These are phyloP conservation scores for Quercus tomentella DNA, from an alignment of 331 rosid species.

Conservation along the genomic window DNA sequence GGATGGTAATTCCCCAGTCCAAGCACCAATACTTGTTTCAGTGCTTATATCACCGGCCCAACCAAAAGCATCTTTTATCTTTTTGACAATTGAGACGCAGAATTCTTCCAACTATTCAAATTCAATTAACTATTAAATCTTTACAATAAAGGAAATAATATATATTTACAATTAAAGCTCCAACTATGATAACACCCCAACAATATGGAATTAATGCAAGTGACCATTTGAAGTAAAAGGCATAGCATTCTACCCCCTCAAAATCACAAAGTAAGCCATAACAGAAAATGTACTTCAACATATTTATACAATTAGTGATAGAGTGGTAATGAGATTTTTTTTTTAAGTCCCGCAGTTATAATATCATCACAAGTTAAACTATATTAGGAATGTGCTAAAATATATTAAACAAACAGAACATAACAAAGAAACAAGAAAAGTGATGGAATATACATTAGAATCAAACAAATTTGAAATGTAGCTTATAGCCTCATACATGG, in stretches of 20 bases:
- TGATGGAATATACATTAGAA: background rate
- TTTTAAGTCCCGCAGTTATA: background rate
- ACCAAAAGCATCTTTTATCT: conserved; percentile 60
- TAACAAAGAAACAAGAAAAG: background rate
- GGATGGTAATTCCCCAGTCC: conserved; percentile 73
- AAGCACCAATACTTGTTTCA: conserved; percentile 61
- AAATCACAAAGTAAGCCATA: background rate
- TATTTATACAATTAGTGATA: no score
- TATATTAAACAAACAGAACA: background rate
- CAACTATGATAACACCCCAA: background rate
- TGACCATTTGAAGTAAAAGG: background rate
- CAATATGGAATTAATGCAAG: background rate
- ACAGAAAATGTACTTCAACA: no score
- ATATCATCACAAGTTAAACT: background rate
- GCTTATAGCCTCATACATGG: background rate
- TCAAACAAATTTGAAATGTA: background rate
- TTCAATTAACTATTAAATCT: background rate
- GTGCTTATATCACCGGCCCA: conserved; percentile 60
- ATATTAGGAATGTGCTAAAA: no score
- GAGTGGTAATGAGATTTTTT: no score
- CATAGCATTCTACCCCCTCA: background rate
- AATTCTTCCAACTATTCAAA: conserved; percentile 62
- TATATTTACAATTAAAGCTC: no score
- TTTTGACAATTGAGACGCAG: conserved; percentile 48
- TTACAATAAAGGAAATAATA: background rate